These are phyloP conservation scores for Hanseniaspora sp. DNA, from an alignment of 1,139 yeast species.

Conservation along the genomic window DNA sequence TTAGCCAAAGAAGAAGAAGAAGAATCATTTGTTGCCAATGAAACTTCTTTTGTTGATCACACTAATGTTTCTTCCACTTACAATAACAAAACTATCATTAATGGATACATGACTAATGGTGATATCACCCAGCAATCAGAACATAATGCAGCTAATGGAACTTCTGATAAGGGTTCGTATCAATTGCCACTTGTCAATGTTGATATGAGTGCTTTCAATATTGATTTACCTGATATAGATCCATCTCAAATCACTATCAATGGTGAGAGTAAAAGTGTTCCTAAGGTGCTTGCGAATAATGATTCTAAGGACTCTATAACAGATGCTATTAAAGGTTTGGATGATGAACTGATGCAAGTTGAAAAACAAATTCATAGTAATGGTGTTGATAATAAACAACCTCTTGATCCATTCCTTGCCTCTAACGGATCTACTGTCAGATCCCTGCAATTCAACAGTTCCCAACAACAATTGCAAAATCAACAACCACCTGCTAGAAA, in stretches of 20 bases:
- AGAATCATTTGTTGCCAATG: slow-evolving; percentile 22
- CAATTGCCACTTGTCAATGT: slow-evolving; percentile 25
- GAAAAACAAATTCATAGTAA: slow-evolving; percentile 21
- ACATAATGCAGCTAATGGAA: slow-evolving; percentile 19
- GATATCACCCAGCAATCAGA: slow-evolving; percentile 9
- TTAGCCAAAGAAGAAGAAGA: slow-evolving; percentile 23
- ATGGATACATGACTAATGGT: slow-evolving; percentile 11
- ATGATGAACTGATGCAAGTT: slow-evolving; percentile 16
- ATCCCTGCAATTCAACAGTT: slow-evolving; percentile 13
- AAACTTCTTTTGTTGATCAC: slow-evolving; percentile 13
- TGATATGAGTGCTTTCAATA: slow-evolving; percentile 23
- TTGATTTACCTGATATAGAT: slow-evolving; percentile 23
- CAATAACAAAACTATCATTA: slow-evolving; percentile 8
- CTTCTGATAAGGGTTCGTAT: slow-evolving; percentile 19
- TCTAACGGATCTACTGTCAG: slow-evolving; percentile 10
- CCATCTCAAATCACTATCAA: slow-evolving; percentile 15
- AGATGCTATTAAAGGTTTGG: slow-evolving; percentile 13
- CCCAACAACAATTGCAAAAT: neutral
- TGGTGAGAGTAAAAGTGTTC: neutral
- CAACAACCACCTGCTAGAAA: neutral
- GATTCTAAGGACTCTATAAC: slow-evolving; percentile 3
- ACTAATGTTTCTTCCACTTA: slow-evolving; percentile 9
- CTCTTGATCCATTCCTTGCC: slow-evolving; percentile 21
- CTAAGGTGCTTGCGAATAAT: neutral
- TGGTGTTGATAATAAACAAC: slow-evolving; percentile 23